Evolutionary conservation across 345 rosid species (phyloP), one percentile per base, ranked within the genome.

Genomic region (Combretum micranthum): DNA sequence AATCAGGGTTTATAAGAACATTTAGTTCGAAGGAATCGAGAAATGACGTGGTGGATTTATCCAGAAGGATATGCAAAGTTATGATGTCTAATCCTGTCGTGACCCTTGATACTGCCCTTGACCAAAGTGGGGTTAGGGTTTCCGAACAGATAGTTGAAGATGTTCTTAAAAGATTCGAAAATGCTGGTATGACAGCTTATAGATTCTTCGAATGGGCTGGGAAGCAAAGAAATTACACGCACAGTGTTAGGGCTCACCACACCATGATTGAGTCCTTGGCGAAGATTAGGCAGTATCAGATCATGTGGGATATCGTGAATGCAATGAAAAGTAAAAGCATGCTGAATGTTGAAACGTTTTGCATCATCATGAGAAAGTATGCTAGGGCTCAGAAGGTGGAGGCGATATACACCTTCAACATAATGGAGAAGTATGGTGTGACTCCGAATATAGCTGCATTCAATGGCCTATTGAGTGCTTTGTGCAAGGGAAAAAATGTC

Each of bases 121-220:
- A 78, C 59, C 95, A 91, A 77, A 72, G 75, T 42, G 86, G 95
- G 19, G 23, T 82, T 26, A 67, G 75, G 61, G 77, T 75, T 22
- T 73, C 88, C n/a, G 69, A 63, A 0, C 87, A 84, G 66, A 74
- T 78, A 20, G 96, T 71, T 7, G 96, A 88, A 70, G 65, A 73
- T 60, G 83, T 91, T 37, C 81, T 91, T 15, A 75, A 74, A 46
- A 76, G 77, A 58, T 86, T 82, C 20, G 75, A 73, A 71, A 88
- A 91, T 72, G 95, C 96, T n/a, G 98, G 98, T 55, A 73, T 84
- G 76, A 56, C 79, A 50, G 92, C 96, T 0, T 88, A 83, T 67
- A 74, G 86, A 13, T 88, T 91, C 77, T 91, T 91, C 20, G 82
- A 84, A 20, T 91, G 98, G 98, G 83, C 88, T n/a, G 95, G 76